Percentiles rank a stretch among this genome's conserved stretches.
Evolutionary conservation across 2,329 filamentous ascomycete genomes (phyloP).

Genomic region (Spiromastix sp.): DNA sequence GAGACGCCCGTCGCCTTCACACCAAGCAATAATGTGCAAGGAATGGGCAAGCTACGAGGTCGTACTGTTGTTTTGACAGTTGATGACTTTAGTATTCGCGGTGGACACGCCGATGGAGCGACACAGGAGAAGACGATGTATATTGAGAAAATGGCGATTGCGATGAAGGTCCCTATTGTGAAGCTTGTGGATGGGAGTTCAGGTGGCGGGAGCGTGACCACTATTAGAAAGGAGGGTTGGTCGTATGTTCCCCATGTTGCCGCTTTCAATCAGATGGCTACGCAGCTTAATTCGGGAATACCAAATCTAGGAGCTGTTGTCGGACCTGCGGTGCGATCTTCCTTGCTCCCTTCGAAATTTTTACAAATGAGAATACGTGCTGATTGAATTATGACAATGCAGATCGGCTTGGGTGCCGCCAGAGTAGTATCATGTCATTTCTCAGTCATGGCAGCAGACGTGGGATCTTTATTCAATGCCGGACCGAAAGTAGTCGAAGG

Average conservation of each 20-base stretch:
- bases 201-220: constrained; percentile 53
- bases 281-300: constrained; percentile 53
- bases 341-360: not conserved
- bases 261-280: constrained; percentile 42
- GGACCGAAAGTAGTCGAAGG: constrained; percentile 52
- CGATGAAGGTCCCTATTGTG: constrained; percentile 48
- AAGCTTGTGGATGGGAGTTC: constrained; percentile 56
- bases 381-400: not conserved
- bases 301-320: constrained; percentile 54
- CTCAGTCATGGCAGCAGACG: constrained; percentile 54
- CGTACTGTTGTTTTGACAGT: constrained; percentile 51
- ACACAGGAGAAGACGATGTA: constrained; percentile 49
- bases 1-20: constrained; percentile 40
- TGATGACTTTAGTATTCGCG: constrained; percentile 53
- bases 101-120: constrained; percentile 54
- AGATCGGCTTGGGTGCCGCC: constrained; percentile 53
- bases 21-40: constrained; percentile 55
- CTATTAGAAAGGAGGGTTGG: constrained; percentile 45
- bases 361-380: not conserved
- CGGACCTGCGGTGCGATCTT: constrained; percentile 41
- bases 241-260: constrained; percentile 51
- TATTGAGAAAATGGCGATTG: constrained; percentile 51
- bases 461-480: constrained; percentile 54
- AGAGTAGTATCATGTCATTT: constrained; percentile 54
- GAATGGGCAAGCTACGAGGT: constrained; percentile 43